phyloP scores from a whole-genome alignment of 163 green algal species.

The Scenedesmus sp. region DNA sequence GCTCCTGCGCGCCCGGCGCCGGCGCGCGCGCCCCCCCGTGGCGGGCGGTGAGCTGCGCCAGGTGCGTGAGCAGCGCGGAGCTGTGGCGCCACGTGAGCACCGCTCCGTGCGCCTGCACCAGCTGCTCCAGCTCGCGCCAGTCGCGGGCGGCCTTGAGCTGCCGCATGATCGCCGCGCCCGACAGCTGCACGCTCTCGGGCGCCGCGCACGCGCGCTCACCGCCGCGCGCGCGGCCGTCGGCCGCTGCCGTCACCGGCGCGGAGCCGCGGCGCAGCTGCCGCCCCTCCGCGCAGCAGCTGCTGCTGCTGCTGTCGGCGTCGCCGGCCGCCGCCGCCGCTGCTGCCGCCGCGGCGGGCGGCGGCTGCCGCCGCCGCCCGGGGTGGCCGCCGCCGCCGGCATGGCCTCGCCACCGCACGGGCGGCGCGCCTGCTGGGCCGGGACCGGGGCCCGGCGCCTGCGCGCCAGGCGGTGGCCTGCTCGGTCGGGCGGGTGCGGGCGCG shows the following conservation, averaged over 20 bases:
- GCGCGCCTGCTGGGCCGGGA: too few species aligned
- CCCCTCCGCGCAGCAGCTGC: not conserved
- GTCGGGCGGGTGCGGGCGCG: too few species aligned
- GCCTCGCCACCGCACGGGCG: too few species aligned
- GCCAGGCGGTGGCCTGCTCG: too few species aligned
- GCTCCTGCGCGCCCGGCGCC: not conserved
- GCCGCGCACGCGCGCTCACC: not conserved
- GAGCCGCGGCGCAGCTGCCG: not conserved
- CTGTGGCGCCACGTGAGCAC: slow-evolving; percentile 30
- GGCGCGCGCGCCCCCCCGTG: slow-evolving; percentile 8
- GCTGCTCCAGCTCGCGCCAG: slow-evolving; percentile 36
- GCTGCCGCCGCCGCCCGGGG: not conserved
- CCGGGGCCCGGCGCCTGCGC: too few species aligned
- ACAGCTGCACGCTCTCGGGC: not conserved
- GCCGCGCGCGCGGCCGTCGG: not conserved
- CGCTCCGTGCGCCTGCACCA: slow-evolving; percentile 11
- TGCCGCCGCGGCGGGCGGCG: not conserved
- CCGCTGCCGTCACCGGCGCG: not conserved
- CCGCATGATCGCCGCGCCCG: slow-evolving; percentile 12
- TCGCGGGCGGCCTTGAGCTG: slow-evolving; percentile 22
- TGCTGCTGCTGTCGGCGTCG: slow-evolving; percentile 12
- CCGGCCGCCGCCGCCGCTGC: not conserved
- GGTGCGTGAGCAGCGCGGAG: slow-evolving; percentile 26
- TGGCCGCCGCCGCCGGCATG: not conserved
- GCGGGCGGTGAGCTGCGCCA: slow-evolving; percentile 30